Conservation (phyloP, 1,284 basidiomycete genomes). For the Cutaneotrichosporon cyanovorans region DNA sequence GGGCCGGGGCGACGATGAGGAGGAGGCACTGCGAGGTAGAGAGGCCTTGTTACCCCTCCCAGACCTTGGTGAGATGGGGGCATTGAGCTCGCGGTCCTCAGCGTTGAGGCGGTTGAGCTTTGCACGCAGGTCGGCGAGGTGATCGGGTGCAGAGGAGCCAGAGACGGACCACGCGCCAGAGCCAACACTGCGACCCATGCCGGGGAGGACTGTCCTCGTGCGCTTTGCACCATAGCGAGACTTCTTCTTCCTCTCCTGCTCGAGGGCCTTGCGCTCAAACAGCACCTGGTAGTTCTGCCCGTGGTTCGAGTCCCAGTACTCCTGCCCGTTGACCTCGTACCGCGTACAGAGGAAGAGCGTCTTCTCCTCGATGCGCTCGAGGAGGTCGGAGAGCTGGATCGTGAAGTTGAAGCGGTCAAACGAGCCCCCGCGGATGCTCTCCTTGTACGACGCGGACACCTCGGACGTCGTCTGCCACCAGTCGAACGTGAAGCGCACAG, state of each 20-base stretch:
- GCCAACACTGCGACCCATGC: constrained; percentile 36
- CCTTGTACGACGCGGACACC: constrained; percentile 69
- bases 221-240: constrained; percentile 17
- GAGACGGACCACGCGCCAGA: constrained; percentile 43
- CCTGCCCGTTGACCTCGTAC: constrained; percentile 62
- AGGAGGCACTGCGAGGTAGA: constrained; percentile 11
- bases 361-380: constrained; percentile 69
- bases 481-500: constrained; percentile 86
- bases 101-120: constrained; percentile 48
- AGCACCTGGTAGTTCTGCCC: constrained; percentile 68
- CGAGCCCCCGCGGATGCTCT: constrained; percentile 54
- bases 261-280: constrained; percentile 30
- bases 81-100: constrained; percentile 30
- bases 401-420: constrained; percentile 57
- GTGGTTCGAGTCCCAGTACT: constrained; percentile 86
- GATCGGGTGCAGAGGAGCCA: constrained; percentile 33
- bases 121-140: constrained; percentile 47
- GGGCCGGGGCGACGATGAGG: constrained; percentile 12
- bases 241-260: constrained; percentile 5
- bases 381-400: constrained; percentile 51
- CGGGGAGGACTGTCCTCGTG: constrained; percentile 22
- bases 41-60: constrained; percentile 6
- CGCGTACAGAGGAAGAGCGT: constrained; percentile 72
- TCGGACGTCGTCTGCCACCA: constrained; percentile 94
- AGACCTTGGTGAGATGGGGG: constrained; percentile 4